Evolutionary conservation across 441 rosid genomes (phyloP).

Genomic region (Adansonia gregorii): DNA sequence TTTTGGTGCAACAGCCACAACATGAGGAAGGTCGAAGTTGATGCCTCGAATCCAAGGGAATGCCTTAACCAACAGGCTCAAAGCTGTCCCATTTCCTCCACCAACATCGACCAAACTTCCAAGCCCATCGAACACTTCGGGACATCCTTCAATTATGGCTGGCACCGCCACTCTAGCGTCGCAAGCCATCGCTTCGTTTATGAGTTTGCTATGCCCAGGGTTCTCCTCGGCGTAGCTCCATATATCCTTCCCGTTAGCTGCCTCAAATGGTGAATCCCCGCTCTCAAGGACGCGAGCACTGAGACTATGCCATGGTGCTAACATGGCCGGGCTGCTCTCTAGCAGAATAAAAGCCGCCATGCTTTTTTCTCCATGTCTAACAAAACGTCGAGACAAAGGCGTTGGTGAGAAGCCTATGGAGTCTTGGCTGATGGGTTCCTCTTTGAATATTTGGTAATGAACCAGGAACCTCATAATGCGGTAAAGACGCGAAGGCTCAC

Average conservation of each 20-base stretch:
- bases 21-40: slow-evolving; percentile 81
- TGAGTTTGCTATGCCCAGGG: slow-evolving; percentile 39
- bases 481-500: slow-evolving; percentile 49
- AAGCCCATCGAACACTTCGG: slow-evolving; percentile 56
- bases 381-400: slow-evolving; percentile 61
- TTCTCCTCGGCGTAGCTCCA: slow-evolving; percentile 56
- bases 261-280: slow-evolving; percentile 46
- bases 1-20: slow-evolving; percentile 37
- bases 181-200: slow-evolving; percentile 74
- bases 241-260: slow-evolving; percentile 52
- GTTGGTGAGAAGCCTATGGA: slow-evolving; percentile 46
- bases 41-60: slow-evolving; percentile 62
- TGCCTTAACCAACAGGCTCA: slow-evolving; percentile 52
- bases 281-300: slow-evolving; percentile 39
- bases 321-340: slow-evolving; percentile 53
- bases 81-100: slow-evolving; percentile 66
- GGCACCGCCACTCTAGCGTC: slow-evolving; percentile 46
- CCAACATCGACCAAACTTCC: slow-evolving; percentile 68
- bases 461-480: slow-evolving; percentile 73
- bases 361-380: slow-evolving; percentile 41
- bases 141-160: slow-evolving; percentile 43
- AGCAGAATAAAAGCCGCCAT: slow-evolving; percentile 47
- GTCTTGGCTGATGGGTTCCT: slow-evolving; percentile 34
- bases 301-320: slow-evolving; percentile 59
- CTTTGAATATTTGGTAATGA: slow-evolving; percentile 50